Evolutionary conservation across 441 rosid genomes (phyloP), one percentile per base, ranked within the genome.

Genomic region (Mallotus repandus): DNA sequence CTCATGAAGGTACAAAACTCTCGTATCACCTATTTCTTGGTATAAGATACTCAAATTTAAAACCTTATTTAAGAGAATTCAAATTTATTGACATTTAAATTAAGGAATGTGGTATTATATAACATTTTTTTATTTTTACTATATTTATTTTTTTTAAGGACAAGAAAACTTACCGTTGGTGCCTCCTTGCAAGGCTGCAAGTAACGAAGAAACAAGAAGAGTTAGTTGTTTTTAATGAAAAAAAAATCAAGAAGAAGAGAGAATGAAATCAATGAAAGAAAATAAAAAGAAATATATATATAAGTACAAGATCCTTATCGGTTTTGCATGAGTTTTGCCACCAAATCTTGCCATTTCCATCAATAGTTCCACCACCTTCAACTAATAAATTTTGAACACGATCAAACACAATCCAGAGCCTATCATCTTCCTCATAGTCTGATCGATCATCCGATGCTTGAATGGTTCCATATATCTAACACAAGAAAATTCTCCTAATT

Each of bases 341-440:
- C 97, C 98, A 94, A 21, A 85, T 88, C 25, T 86, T 77, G n/a
- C 98, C 98, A 19, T 89, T 88, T 18, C 98, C 98, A 72, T 92
- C 80, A 2, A 94, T 80, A 48, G 74, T 83, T 43, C 95, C 93
- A 50, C 90, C 96, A 6, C 98, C 98, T 75, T 84, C 77, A 13
- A 94, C 77, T 14, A 62, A 18, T 50, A 94, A 52, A 77, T 85
- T 82, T 6, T 84, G 14, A 54, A 90, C 79, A 11, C 60, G 74
- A 2, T 88, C 87, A 62, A 94, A 81, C 14, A 81, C 4, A 63
- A 94, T 80, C 98, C 98, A 94, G 61, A 86, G 91, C 53, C 76
- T 86, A 0, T 53, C 38, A 66, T 88, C 91, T 56, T 82, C 71
- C 48, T 84, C 70, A 74, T 84, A 90, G 59, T 88, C 93, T 0